Percentiles rank a stretch among this genome's conserved stretches.
Conservation (phyloP, 2,329 filamentous ascomycete genomes). For the Epichloe hybrida region DNA sequence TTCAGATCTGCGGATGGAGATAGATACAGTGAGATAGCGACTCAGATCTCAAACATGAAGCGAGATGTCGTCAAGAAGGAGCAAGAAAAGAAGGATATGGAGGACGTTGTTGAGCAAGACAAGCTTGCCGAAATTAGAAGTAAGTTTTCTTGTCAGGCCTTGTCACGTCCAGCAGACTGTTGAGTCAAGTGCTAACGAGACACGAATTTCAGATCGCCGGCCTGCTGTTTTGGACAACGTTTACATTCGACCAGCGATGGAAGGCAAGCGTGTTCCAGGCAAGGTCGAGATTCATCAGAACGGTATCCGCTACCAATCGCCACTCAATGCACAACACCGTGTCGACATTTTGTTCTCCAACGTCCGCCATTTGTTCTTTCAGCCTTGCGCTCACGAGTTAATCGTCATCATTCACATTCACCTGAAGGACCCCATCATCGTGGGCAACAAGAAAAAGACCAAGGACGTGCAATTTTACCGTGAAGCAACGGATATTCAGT, state of each 20-base stretch:
- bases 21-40: conserved; percentile 79
- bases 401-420: conserved; percentile 98
- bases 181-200: not conserved
- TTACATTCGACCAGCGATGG: conserved; percentile 87
- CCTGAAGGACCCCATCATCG: conserved; percentile 93
- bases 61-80: conserved; percentile 84
- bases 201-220: conserved; percentile 52
- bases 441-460: conserved; percentile 95
- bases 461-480: conserved; percentile 98
- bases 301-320: conserved; percentile 86
- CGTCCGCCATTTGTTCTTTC: conserved; percentile 97
- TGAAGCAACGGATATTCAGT: conserved; percentile 95
- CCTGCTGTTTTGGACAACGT: conserved; percentile 86
- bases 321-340: conserved; percentile 64
- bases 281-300: conserved; percentile 98
- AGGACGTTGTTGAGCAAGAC: conserved; percentile 97
- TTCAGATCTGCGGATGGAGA: conserved; percentile 84
- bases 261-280: conserved; percentile 91
- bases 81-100: conserved; percentile 98
- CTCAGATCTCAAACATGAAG: conserved; percentile 91
- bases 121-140: conserved; percentile 91
- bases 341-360: conserved; percentile 97
- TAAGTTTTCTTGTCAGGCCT: conserved; percentile 29
- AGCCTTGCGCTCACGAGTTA: conserved; percentile 88
- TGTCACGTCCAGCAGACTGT: not conserved